Evolutionary conservation across 805 yeast species (phyloP).

Genomic region (Brettanomyces bruxellensis): DNA sequence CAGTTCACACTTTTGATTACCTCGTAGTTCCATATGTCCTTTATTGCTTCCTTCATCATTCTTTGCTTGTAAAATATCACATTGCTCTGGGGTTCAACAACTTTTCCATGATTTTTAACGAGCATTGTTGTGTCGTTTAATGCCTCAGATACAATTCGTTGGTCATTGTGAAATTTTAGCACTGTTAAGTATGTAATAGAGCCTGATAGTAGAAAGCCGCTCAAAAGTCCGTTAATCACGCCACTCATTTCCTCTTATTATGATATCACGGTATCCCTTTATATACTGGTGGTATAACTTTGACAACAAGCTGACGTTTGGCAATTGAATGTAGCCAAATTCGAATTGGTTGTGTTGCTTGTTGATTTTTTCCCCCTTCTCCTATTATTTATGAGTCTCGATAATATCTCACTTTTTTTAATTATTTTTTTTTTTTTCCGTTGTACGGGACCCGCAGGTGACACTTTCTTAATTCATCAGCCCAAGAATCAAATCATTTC

Average conservation of each 20-base stretch:
- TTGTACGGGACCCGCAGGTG: no score
- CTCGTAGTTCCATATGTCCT: conserved; percentile 76
- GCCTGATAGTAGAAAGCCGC: conserved; percentile 55
- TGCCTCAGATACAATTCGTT: conserved; percentile 35
- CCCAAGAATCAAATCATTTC: no score
- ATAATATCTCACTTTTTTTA: neutral
- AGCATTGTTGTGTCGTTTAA: conserved; percentile 40
- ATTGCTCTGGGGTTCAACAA: conserved; percentile 35
- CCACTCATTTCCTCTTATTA: conserved; percentile 27
- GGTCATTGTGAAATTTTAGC: conserved; percentile 41
- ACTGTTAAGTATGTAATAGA: conserved; percentile 56
- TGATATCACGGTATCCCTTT: neutral
- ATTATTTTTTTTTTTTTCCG: neutral
- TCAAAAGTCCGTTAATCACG: conserved; percentile 45
- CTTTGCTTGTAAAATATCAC: conserved; percentile 39
- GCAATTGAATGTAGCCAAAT: no score
- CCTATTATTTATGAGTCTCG: neutral
- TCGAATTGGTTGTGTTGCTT: neutral
- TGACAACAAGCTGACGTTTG: no score
- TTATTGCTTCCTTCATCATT: conserved; percentile 47
- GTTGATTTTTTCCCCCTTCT: neutral
- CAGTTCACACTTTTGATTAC: conserved; percentile 55
- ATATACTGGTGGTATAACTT: neutral
- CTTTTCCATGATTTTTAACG: conserved; percentile 44
- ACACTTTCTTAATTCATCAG: no score